Evolutionary conservation across 2,329 filamentous ascomycete species (phyloP).

Genomic region (Cladorrhinum sp.): DNA sequence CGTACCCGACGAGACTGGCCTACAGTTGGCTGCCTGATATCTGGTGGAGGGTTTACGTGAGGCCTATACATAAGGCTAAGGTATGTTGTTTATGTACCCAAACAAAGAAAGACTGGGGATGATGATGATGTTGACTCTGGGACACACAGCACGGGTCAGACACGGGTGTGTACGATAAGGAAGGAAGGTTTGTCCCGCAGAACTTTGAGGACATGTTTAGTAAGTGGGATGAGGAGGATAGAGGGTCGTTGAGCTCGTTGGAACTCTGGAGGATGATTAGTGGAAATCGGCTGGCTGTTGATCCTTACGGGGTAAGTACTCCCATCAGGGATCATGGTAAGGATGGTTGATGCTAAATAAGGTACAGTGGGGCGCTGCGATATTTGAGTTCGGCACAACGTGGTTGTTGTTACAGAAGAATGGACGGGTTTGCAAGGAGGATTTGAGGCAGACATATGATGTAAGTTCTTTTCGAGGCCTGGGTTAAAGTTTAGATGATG

Average conservation of each 20-base stretch:
- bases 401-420: conserved; percentile 55
- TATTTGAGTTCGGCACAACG: conserved; percentile 42
- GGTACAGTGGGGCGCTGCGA: conserved; percentile 22
- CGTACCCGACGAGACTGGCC: conserved; percentile 42
- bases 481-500: neutral
- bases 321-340: neutral
- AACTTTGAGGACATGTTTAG: conserved; percentile 50
- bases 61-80: conserved; percentile 42
- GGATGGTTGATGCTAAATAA: neutral
- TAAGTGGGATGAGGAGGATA: conserved; percentile 41
- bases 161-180: conserved; percentile 44
- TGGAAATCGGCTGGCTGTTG: conserved; percentile 41
- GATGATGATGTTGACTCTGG: too few relatives aligned
- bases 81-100: conserved; percentile 15
- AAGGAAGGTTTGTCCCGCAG: conserved; percentile 48
- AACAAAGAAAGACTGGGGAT: too few relatives aligned
- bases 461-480: conserved; percentile 16
- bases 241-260: conserved; percentile 37
- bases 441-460: conserved; percentile 32
- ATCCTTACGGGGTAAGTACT: conserved; percentile 42
- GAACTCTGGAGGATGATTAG: conserved; percentile 38
- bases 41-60: conserved; percentile 37
- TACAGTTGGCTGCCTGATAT: conserved; percentile 38
- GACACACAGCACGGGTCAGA: conserved; percentile 43
- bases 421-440: conserved; percentile 55